Evolutionary conservation across 2,329 filamentous ascomycete species (phyloP).

Genomic region (Arthrinium puccinioides): DNA sequence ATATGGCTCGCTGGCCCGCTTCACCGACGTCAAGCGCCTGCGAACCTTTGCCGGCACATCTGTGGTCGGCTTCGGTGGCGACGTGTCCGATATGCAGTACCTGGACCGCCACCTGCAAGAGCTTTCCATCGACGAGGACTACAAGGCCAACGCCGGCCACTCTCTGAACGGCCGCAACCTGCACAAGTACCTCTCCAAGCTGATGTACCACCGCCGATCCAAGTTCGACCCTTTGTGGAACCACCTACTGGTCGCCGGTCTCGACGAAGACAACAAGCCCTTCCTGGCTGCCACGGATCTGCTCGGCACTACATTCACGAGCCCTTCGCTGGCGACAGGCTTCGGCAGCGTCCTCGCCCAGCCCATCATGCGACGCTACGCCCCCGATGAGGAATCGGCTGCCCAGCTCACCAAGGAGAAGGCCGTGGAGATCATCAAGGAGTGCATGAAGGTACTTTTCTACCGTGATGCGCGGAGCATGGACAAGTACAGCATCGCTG

Average conservation of each 20-base stretch:
- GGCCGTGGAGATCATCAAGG: conserved; percentile 73
- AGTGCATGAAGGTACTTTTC: conserved; percentile 98
- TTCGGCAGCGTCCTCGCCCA: conserved; percentile 90
- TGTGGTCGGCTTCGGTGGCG: conserved; percentile 89
- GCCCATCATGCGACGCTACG: conserved; percentile 77
- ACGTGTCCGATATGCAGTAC: conserved; percentile 99
- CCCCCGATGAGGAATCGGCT: conserved; percentile 76
- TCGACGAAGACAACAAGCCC: conserved; percentile 71
- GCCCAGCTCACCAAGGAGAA: conserved; percentile 66
- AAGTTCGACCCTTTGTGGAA: conserved; percentile 99
- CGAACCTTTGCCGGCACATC: conserved; percentile 78
- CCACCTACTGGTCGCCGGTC: conserved; percentile 81
- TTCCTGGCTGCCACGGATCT: conserved; percentile 91
- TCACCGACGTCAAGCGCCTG: conserved; percentile 93
- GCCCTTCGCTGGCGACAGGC: conserved; percentile 84
- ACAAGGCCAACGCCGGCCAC: conserved; percentile 45
- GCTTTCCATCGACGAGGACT: conserved; percentile 84
- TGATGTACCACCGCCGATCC: conserved; percentile 89
- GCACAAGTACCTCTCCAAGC: conserved; percentile 92
- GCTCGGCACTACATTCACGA: conserved; percentile 83
- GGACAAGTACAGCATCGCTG: conserved; percentile 84
- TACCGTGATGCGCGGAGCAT: conserved; percentile 93
- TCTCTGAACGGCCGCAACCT: conserved; percentile 85
- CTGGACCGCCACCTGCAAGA: conserved; percentile 84
- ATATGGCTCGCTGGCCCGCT: conserved; percentile 93